These are phyloP conservation scores for Coniochaeta sp. DNA, from an alignment of 2,329 filamentous ascomycete species.

Conservation along the genomic window DNA sequence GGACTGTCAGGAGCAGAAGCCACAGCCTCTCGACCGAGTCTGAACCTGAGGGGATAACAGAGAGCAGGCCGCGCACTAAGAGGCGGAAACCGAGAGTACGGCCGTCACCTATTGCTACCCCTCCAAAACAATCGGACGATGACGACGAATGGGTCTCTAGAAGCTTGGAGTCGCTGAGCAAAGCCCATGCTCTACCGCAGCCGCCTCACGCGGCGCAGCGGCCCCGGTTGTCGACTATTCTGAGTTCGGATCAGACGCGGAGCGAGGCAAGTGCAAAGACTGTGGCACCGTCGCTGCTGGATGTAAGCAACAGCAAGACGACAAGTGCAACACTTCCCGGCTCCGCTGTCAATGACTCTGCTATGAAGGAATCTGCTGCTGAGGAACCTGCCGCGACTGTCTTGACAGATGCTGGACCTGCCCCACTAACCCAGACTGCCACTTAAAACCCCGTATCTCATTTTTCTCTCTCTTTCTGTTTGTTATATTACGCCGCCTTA, in stretches of 20 bases:
- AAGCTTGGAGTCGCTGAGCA: conserved; percentile 15
- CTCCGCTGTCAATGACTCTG: background rate
- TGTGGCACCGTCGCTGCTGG: background rate
- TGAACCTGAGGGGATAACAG: conserved; percentile 6
- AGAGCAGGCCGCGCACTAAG: background rate
- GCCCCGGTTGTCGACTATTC: conserved; percentile 38
- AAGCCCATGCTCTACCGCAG: conserved; percentile 16
- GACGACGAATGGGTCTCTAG: conserved; percentile 15
- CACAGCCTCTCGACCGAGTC: conserved; percentile 18
- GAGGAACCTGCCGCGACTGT: background rate
- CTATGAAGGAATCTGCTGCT: background rate
- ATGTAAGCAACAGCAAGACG: background rate
- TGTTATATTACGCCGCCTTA: background rate
- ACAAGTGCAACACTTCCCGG: background rate
- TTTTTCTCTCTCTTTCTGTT: background rate
- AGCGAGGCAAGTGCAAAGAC: conserved; percentile 8
- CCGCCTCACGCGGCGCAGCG: conserved; percentile 25
- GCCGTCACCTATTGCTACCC: conserved; percentile 8
- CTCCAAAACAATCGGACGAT: conserved; percentile 21
- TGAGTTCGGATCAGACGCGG: conserved; percentile 25
- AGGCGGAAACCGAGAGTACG: background rate
- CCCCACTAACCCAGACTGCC: background rate
- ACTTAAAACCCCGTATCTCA: background rate
- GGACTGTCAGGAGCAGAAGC: conserved; percentile 13
- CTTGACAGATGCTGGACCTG: background rate